Evolutionary conservation across 176 grass and related monocot species (phyloP), one percentile per base, ranked within the genome.

Genomic region (Avena atlantica): DNA sequence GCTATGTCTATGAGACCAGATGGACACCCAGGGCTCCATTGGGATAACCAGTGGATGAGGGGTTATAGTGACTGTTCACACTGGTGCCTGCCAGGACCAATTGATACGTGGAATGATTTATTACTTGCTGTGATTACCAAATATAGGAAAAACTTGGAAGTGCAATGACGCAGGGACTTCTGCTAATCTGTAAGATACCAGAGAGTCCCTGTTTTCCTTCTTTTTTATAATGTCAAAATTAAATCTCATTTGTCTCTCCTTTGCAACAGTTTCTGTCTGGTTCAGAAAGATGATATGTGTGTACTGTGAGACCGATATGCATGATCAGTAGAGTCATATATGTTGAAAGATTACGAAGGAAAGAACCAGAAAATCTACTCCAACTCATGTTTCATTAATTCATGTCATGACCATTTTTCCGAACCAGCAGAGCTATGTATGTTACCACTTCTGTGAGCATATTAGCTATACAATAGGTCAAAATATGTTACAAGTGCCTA

Each of bases 1-100:
- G 62, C 85, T 51, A 93, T 93, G 91, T 81, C 71, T 59, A 87
- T 90, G 85, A 87, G 88, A 52, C 91, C 85, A 60, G 88, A 87
- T 93, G 91, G 70, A 66, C 85, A 93, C 71, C 85, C 91, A 72
- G 81, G 85, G 44, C 59, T 87, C 29, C 83, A 92, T 24, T 92
- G 87, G 83, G 82, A 89, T 71, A 86, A 92, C 59, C 57, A 89
- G 74, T 92, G 90, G 83, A 86, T 89, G 79, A 86, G 56, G 65
- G 73, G 83, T 67, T 89, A 86, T 6, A 92, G 74, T 89, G 87
- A 92, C 49, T 92, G 87, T 83, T 82, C 79, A 10, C 89, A 91
- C 16, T 91, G 89, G 89, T 91, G 86, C 55, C 72, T 91, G 12
- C 83, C 83, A 58, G 87, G 90, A 78, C 64, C 87, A 75, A 83